Percentiles rank a stretch among this genome's conserved stretches.
phyloP scores from a whole-genome alignment of 1,139 yeast genomes.

The Hemisphaericaspora xylofermentans region DNA sequence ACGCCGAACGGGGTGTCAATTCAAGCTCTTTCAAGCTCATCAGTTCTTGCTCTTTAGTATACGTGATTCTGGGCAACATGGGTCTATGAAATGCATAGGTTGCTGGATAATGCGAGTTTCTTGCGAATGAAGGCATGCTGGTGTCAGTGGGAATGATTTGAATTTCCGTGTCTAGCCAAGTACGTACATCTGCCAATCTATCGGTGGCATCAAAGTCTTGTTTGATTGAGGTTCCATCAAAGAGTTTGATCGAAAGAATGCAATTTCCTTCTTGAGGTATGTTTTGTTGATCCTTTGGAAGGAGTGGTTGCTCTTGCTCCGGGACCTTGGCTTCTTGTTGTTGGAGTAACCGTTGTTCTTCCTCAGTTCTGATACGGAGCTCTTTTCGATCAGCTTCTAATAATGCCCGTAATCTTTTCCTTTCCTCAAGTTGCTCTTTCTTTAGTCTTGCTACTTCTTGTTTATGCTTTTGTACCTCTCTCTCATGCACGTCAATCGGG shows the following conservation, averaged over 20 bases:
- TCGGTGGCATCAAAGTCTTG: slow-evolving; percentile 42
- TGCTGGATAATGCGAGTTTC: slow-evolving; percentile 32
- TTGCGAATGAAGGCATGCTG: slow-evolving; percentile 40
- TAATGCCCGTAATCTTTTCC: slow-evolving; percentile 51
- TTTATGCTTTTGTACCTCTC: slow-evolving; percentile 28
- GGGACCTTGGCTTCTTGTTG: background rate
- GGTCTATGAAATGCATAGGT: slow-evolving; percentile 42
- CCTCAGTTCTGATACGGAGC: slow-evolving; percentile 47
- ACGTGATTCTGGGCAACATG: slow-evolving; percentile 35
- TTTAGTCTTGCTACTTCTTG: slow-evolving; percentile 37
- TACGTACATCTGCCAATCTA: slow-evolving; percentile 54
- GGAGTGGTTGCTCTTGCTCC: background rate
- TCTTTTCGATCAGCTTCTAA: slow-evolving; percentile 54
- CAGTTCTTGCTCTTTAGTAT: slow-evolving; percentile 53
- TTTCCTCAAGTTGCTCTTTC: slow-evolving; percentile 45
- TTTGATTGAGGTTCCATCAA: slow-evolving; percentile 54
- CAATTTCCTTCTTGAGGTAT: slow-evolving; percentile 23
- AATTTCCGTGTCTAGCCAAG: slow-evolving; percentile 57
- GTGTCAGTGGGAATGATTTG: slow-evolving; percentile 25
- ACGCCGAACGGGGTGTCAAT: slow-evolving; percentile 64
- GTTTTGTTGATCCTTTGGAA: background rate
- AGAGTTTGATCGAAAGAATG: slow-evolving; percentile 47
- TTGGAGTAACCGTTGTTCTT: slow-evolving; percentile 5
- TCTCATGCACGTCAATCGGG: slow-evolving; percentile 8
- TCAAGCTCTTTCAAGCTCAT: slow-evolving; percentile 46